phyloP scores from a whole-genome alignment of 495 filamentous ascomycete genomes.

The Terfezia boudieri region DNA sequence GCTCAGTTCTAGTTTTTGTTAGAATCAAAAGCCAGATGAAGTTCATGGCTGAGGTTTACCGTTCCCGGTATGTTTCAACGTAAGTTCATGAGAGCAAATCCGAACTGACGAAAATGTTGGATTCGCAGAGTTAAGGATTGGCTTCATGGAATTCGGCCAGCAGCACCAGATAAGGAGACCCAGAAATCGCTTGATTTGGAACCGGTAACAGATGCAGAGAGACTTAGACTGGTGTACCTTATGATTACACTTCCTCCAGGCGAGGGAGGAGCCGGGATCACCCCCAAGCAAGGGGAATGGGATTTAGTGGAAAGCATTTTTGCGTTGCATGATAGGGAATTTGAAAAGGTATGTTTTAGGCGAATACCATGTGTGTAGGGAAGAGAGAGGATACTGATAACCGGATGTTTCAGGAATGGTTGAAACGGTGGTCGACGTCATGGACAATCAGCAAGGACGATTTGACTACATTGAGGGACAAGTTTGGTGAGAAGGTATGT shows the following conservation, averaged over 20 bases:
- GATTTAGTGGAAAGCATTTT: conserved; percentile 67
- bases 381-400: too few relatives aligned
- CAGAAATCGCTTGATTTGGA: conserved; percentile 37
- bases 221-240: conserved; percentile 60
- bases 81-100: background rate
- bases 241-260: conserved; percentile 62
- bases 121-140: conserved; percentile 64
- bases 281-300: conserved; percentile 62
- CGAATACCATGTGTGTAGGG: background rate
- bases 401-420: conserved; percentile 33
- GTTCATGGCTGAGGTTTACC: conserved; percentile 41
- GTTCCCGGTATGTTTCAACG: conserved; percentile 31
- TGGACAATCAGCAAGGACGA: conserved; percentile 59
- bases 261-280: conserved; percentile 80
- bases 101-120: background rate
- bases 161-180: conserved; percentile 55
- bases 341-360: conserved; percentile 37
- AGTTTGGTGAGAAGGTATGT: conserved; percentile 63
- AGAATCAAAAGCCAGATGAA: conserved; percentile 46
- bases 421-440: conserved; percentile 66
- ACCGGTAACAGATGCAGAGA: conserved; percentile 67
- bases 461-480: conserved; percentile 61
- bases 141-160: conserved; percentile 69
- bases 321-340: conserved; percentile 64
- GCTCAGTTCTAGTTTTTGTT: conserved; percentile 63